Evolutionary conservation across 2,329 filamentous ascomycete species (phyloP), one percentile per base, ranked within the genome.

Genomic region (Fonsecaea pedrosoi): DNA sequence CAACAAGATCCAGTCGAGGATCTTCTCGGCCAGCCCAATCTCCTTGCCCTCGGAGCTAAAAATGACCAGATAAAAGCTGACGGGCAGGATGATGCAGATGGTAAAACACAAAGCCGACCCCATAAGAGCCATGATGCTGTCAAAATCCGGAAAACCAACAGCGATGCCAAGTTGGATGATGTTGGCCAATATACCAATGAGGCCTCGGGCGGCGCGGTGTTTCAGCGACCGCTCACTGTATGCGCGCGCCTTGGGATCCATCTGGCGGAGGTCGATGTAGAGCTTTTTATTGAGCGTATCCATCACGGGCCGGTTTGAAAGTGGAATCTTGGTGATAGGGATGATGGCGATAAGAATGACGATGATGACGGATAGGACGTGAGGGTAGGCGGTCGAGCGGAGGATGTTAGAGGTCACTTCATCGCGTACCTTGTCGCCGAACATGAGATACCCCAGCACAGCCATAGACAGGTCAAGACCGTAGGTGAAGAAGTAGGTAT

Each of bases 401-500:
- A 98, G 86, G 67, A 99, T 90, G 79, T 97, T 98, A 74, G 90
- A 90, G 0, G 95, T 97, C 76, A 98, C 89, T 77, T 96, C 92
- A 70, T 97, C 94, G 64, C 85, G 86, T 62, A 97, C 92, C n/a
- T 82, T 85, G 72, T 96, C 91, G 68, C 94, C 94, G 77, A 97
- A 99, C 94, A 99, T 98, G 70, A 97, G 84, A 65, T 95, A 86
- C 45, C 95, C 94, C 10, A 91, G 87, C 54, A 95, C 86, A 32
- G 92, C 94, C 76, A 96, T 93, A 54, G 88, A 86, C 32, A 90
- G 84, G 77, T 98, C 94, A 12, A 98, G 85, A 21, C 92, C 75
- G 77, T 92, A 94, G 87, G 92, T 96, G 77, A 96, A 96, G 25
- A 87, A 84, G 78, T 96, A 97, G 1, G 94, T 96, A 67, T 90